A percentile compares a stretch with the other conserved stretches of the same genome.
phyloP scores from a whole-genome alignment of 2,329 filamentous ascomycete species.

The Aspergillus udagawae region DNA sequence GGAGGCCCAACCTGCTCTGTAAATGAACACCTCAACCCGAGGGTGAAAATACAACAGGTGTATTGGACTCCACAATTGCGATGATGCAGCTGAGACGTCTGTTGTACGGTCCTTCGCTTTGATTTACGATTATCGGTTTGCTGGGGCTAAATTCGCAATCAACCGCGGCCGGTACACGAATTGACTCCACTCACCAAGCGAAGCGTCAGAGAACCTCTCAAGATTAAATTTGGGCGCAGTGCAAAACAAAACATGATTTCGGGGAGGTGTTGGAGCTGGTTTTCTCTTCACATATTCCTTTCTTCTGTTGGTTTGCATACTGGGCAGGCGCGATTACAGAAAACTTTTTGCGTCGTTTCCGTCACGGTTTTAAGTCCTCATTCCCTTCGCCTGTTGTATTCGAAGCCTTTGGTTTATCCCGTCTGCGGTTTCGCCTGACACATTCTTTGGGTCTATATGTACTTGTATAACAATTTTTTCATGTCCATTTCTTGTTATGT shows the following conservation, averaged over 20 bases:
- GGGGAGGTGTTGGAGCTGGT: neutral
- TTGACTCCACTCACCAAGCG: neutral
- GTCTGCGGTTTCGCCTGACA: constrained; percentile 12
- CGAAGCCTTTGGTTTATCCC: constrained; percentile 11
- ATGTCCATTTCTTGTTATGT: constrained; percentile 14
- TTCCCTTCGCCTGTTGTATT: constrained; percentile 11
- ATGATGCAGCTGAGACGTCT: neutral
- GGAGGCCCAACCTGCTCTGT: constrained; percentile 32
- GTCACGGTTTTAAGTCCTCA: constrained; percentile 2
- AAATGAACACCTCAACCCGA: constrained; percentile 25
- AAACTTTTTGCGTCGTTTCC: constrained; percentile 7
- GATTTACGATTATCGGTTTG: neutral
- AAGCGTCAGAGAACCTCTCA: neutral
- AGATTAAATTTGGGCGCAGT: neutral
- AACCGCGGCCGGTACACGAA: neutral
- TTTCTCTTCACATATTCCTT: neutral
- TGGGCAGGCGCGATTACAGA: constrained; percentile 9
- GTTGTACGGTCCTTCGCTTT: neutral
- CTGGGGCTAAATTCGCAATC: too few species aligned
- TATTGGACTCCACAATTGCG: constrained; percentile 8
- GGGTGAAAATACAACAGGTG: constrained; percentile 18
- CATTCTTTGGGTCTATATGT: constrained; percentile 31
- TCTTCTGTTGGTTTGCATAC: neutral
- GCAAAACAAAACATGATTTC: neutral
- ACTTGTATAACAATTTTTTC: constrained; percentile 31